phyloP scores from a whole-genome alignment of 306 rosid genomes.

The Prunus mongolica region DNA sequence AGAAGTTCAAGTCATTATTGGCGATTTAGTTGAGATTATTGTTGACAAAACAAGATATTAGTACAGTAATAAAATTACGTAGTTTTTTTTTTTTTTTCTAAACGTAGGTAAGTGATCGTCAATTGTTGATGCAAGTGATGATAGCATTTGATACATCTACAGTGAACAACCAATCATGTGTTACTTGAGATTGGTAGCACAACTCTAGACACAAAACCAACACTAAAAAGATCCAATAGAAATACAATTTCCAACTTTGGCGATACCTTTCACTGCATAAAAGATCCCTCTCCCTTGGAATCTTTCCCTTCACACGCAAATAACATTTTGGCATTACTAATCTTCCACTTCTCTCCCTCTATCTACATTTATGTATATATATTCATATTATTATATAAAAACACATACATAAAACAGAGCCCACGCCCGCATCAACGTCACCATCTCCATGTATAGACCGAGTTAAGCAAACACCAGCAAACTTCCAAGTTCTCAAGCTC shows the following conservation, averaged over 20 bases:
- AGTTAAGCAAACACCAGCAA: neutral
- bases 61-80: too few relatives aligned
- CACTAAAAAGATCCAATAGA: neutral
- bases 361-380: neutral
- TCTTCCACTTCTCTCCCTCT: conserved; percentile 13
- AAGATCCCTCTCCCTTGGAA: conserved; percentile 30
- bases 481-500: neutral
- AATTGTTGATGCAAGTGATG: too few relatives aligned
- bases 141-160: too few relatives aligned
- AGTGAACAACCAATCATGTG: too few relatives aligned
- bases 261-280: conserved; percentile 17
- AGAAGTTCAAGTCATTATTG: too few relatives aligned
- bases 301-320: conserved; percentile 23
- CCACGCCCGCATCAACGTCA: neutral
- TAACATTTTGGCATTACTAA: conserved; percentile 13
- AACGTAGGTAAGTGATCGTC: too few relatives aligned
- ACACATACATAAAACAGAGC: neutral
- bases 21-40: too few relatives aligned
- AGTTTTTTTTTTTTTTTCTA: too few relatives aligned
- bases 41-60: too few relatives aligned
- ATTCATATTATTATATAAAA: neutral
- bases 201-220: neutral
- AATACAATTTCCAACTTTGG: neutral
- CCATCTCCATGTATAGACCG: neutral
- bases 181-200: neutral